Conservation (phyloP, 2,329 filamentous ascomycete species). For the Penicillium sp. region DNA sequence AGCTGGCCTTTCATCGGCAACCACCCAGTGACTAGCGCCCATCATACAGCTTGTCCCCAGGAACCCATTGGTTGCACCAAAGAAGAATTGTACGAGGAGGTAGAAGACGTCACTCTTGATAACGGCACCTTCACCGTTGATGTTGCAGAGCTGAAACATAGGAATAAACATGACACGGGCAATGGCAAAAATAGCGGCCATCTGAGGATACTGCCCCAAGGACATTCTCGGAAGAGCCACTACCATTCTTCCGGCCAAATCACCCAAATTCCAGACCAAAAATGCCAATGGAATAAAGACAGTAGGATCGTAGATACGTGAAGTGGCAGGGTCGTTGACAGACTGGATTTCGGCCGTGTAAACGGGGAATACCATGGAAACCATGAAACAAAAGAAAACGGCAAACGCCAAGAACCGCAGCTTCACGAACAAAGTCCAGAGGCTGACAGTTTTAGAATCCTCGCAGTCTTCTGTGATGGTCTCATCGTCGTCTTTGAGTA, state of each 20-base stretch:
- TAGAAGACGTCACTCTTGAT: constrained; percentile 86
- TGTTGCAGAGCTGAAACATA: constrained; percentile 85
- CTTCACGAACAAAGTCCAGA: constrained; percentile 70
- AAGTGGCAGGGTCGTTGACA: constrained; percentile 41
- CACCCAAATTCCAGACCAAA: constrained; percentile 89
- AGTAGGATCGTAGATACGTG: constrained; percentile 63
- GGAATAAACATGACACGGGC: constrained; percentile 71
- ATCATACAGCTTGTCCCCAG: constrained; percentile 89
- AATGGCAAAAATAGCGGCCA: constrained; percentile 67
- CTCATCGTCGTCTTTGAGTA: constrained; percentile 15
- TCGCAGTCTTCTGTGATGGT: constrained; percentile 12
- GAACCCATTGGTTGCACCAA: constrained; percentile 84
- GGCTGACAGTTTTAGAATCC: constrained; percentile 51
- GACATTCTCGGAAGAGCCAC: constrained; percentile 59
- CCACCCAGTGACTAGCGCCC: constrained; percentile 77
- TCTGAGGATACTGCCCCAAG: constrained; percentile 61
- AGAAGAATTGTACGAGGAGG: constrained; percentile 77
- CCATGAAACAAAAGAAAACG: constrained; percentile 74
- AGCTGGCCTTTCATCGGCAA: constrained; percentile 78
- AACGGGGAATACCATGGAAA: constrained; percentile 94
- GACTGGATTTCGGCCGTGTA: constrained; percentile 71
- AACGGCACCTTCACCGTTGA: constrained; percentile 70
- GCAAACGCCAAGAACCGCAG: constrained; percentile 74
- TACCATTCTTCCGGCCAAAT: constrained; percentile 71
- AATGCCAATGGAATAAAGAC: constrained; percentile 89